Evolutionary conservation across 2,329 filamentous ascomycete species (phyloP).

Genomic region (Monosporascus sp.): DNA sequence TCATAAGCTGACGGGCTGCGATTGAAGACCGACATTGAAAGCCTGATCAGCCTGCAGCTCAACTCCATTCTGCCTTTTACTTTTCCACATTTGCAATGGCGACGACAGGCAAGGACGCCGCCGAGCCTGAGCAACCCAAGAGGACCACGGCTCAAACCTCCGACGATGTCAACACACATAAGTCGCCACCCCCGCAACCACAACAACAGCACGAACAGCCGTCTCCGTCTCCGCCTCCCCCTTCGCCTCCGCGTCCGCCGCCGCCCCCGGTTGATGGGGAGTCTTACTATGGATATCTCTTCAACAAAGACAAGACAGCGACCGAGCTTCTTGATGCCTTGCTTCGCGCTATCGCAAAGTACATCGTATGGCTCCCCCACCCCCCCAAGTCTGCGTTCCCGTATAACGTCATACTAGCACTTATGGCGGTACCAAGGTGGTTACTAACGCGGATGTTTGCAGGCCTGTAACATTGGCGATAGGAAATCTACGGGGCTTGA

Average conservation of each 20-base stretch:
- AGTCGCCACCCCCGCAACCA: constrained; percentile 4
- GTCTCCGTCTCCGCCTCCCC: too few relatives aligned
- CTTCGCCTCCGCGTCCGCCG: constrained; percentile 7
- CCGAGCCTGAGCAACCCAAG: neutral
- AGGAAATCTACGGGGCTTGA: constrained; percentile 49
- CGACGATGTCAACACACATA: neutral
- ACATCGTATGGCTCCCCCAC: constrained; percentile 56
- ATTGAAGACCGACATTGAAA: too few relatives aligned
- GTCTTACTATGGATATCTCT: constrained; percentile 61
- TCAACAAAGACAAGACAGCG: constrained; percentile 62
- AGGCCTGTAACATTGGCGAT: constrained; percentile 58
- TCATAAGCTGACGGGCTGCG: too few relatives aligned
- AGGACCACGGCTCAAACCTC: constrained; percentile 3
- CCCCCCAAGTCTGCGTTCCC: neutral
- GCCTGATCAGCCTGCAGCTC: too few relatives aligned
- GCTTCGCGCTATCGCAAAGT: constrained; percentile 60
- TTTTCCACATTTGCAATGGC: too few relatives aligned
- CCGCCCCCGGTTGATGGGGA: constrained; percentile 21
- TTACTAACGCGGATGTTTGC: constrained; percentile 14
- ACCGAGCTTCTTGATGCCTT: constrained; percentile 64
- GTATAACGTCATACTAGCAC: neutral
- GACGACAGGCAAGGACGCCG: too few relatives aligned
- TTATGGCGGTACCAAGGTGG: neutral
- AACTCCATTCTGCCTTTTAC: too few relatives aligned
- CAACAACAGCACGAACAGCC: neutral